Evolutionary conservation across 2,329 filamentous ascomycete genomes (phyloP).

Genomic region (Diaporthe vaccinii): DNA sequence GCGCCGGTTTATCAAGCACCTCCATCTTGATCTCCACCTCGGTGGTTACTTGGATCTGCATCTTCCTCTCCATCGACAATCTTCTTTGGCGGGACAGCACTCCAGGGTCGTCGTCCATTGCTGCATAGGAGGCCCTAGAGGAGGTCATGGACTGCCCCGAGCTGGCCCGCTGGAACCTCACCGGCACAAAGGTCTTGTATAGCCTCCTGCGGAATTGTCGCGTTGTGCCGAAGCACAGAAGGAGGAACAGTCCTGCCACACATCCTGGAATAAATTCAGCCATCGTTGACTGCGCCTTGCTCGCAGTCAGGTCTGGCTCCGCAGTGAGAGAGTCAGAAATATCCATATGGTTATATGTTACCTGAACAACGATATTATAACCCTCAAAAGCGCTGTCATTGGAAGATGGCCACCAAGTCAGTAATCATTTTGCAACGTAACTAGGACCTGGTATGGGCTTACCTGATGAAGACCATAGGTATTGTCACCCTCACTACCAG

Average conservation of each 20-base stretch:
- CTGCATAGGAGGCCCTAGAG: conserved; percentile 18
- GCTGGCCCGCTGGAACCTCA: conserved; percentile 2
- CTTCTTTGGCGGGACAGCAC: conserved; percentile 39
- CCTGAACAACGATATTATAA: conserved; percentile 32
- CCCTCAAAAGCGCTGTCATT: conserved; percentile 33
- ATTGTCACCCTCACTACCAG: conserved; percentile 37
- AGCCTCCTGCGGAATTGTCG: conserved; percentile 31
- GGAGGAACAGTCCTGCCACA: conserved; percentile 37
- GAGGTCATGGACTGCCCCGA: conserved; percentile 17
- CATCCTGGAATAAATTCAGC: conserved; percentile 38
- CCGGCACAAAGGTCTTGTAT: conserved; percentile 31
- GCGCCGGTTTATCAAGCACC: neutral
- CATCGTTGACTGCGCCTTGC: conserved; percentile 11
- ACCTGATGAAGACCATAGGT: conserved; percentile 28
- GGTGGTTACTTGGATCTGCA: conserved; percentile 39
- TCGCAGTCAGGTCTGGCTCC: conserved; percentile 35
- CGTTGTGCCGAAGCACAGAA: conserved; percentile 37
- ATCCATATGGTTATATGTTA: neutral
- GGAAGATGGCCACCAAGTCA: neutral
- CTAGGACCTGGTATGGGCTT: neutral
- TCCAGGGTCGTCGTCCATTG: conserved; percentile 39
- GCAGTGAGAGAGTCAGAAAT: neutral
- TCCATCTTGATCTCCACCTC: conserved; percentile 40
- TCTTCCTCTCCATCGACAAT: conserved; percentile 38
- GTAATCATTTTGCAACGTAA: neutral